These are phyloP conservation scores for Ephemerocybe angulata DNA, from an alignment of 768 basidiomycete species.

Conservation along the genomic window DNA sequence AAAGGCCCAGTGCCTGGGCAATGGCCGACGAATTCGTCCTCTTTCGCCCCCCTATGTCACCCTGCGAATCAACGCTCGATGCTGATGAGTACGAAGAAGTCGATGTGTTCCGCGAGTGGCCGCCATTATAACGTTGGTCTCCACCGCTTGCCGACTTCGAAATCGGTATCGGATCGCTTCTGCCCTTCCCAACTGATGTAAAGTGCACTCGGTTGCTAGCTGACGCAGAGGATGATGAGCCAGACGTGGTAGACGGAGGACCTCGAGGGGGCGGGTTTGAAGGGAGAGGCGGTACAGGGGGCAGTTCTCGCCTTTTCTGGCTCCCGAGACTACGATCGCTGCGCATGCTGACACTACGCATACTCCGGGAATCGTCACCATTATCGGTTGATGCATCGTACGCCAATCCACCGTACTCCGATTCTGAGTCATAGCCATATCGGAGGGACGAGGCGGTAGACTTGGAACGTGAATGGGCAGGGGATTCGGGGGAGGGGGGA, in stretches of 20 bases:
- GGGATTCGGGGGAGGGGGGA: slow-evolving; percentile 4
- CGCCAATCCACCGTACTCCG: slow-evolving; percentile 47
- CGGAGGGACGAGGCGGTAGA: slow-evolving; percentile 14
- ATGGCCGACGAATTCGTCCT: slow-evolving; percentile 36
- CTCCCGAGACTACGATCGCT: background rate
- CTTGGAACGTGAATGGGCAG: slow-evolving; percentile 10
- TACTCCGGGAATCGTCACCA: slow-evolving; percentile 27
- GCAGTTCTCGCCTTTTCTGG: background rate
- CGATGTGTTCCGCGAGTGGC: slow-evolving; percentile 20
- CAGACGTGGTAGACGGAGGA: slow-evolving; percentile 8
- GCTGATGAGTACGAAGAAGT: slow-evolving; percentile 23
- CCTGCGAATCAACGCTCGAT: slow-evolving; percentile 12
- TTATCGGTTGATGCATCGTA: slow-evolving; percentile 49
- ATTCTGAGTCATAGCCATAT: slow-evolving; percentile 13
- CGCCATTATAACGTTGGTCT: background rate
- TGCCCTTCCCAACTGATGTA: background rate
- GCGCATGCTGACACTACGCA: slow-evolving; percentile 6
- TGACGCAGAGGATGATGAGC: background rate
- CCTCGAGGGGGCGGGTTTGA: too few species aligned
- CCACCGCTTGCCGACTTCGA: background rate
- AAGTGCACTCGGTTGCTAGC: slow-evolving; percentile 7
- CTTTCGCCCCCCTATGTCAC: slow-evolving; percentile 1
- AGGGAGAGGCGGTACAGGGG: slow-evolving; percentile 9
- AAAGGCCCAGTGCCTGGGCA: slow-evolving; percentile 42
- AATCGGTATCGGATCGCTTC: background rate